phyloP scores from a whole-genome alignment of 2,329 filamentous ascomycete species.

The Cladophialophora exuberans region DNA sequence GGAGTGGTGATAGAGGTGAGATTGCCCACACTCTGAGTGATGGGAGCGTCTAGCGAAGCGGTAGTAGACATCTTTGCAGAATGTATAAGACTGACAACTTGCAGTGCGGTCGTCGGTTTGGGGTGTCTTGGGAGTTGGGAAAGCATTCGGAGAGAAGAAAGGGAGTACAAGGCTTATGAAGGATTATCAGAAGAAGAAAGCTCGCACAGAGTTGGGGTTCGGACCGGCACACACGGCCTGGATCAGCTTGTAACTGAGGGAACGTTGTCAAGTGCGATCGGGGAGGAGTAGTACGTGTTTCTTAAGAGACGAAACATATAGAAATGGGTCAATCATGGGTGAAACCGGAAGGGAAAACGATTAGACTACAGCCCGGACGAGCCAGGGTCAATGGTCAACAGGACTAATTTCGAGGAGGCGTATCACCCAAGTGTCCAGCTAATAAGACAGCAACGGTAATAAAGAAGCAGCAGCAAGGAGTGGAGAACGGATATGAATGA shows the following conservation, averaged over 20 bases:
- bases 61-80: constrained; percentile 24
- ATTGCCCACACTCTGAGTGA: constrained; percentile 19
- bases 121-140: constrained; percentile 26
- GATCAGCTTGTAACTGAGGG: neutral
- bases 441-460: too few relatives aligned
- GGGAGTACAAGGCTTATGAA: neutral
- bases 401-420: constrained; percentile 7
- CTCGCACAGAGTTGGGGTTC: neutral
- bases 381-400: constrained; percentile 19
- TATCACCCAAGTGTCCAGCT: too few relatives aligned
- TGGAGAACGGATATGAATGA: constrained; percentile 8
- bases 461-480: neutral
- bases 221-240: constrained; percentile 12
- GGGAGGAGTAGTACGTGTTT: neutral
- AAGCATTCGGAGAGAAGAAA: constrained; percentile 24
- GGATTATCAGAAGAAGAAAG: neutral
- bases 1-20: constrained; percentile 11
- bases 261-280: constrained; percentile 6
- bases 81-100: constrained; percentile 18
- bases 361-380: constrained; percentile 1
- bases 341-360: constrained; percentile 22
- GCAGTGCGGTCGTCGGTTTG: constrained; percentile 17
- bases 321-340: constrained; percentile 22
- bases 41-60: constrained; percentile 13
- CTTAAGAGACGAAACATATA: constrained; percentile 14